Conservation (phyloP, 352 stramenopile species). For the Pythium coloratum region DNA sequence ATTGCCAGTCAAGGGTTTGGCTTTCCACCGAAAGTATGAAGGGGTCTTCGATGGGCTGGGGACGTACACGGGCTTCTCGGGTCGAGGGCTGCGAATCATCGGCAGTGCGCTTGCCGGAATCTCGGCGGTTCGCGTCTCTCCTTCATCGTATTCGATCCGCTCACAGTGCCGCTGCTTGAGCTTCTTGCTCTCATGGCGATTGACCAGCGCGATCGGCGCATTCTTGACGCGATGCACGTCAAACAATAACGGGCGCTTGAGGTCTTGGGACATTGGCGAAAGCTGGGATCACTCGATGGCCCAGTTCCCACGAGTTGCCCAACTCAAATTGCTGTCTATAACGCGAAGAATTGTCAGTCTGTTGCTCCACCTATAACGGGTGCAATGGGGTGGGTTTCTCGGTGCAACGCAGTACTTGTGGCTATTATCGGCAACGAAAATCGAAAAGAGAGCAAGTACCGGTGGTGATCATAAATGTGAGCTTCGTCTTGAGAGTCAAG, state of each 20-base stretch:
- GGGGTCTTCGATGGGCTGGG: conserved; percentile 48
- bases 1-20: conserved; percentile 12
- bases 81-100: conserved; percentile 44
- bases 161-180: conserved; percentile 33
- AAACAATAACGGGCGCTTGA: conserved; percentile 56
- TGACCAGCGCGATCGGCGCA: conserved; percentile 51
- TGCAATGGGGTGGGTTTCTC: not conserved
- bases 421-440: conserved; percentile 5
- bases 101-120: conserved; percentile 49
- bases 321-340: not conserved
- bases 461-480: no score
- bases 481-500: not conserved
- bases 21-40: conserved; percentile 69
- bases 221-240: conserved; percentile 44
- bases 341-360: not conserved
- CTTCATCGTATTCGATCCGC: conserved; percentile 18
- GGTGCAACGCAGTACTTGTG: not conserved
- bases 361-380: conserved; percentile 3
- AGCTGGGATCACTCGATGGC: not conserved
- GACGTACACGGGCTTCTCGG: conserved; percentile 40
- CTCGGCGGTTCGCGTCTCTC: conserved; percentile 2
- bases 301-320: no score
- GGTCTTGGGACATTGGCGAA: conserved; percentile 46
- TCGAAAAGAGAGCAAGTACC: not conserved
- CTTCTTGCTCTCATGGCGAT: conserved; percentile 40